Percentiles rank a stretch among this genome's conserved stretches.
Evolutionary conservation across 306 rosid species (phyloP).

Genomic region (Fagus sylvatica): DNA sequence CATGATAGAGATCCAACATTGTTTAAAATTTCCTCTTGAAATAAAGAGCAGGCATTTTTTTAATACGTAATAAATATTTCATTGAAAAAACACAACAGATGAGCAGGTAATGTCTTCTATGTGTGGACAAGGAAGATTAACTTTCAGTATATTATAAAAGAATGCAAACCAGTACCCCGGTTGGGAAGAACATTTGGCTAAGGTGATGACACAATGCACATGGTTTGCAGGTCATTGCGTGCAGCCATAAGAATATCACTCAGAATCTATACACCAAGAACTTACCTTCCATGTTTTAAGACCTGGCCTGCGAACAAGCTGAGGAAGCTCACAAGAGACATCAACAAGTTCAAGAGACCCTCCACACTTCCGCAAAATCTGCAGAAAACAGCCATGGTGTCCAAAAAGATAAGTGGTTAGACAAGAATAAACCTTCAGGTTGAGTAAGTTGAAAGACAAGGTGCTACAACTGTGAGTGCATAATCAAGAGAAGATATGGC

Average conservation of each 20-base stretch:
- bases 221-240: neutral
- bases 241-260: neutral
- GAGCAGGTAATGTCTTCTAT: neutral
- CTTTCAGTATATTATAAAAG: neutral
- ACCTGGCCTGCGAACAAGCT: conserved; percentile 82
- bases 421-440: neutral
- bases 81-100: too few relatives aligned
- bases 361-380: conserved; percentile 81
- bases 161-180: neutral
- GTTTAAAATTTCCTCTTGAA: neutral
- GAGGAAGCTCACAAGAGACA: conserved; percentile 87
- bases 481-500: neutral
- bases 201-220: neutral
- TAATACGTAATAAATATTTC: too few relatives aligned
- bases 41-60: neutral
- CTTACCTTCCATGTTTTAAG: conserved; percentile 88
- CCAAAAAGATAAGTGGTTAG: neutral
- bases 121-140: neutral
- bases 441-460: neutral
- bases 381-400: conserved; percentile 15
- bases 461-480: neutral
- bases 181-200: neutral
- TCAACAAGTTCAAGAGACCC: conserved; percentile 84
- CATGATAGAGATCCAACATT: neutral
- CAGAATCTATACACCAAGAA: conserved; percentile 18